Conservation (phyloP, 306 rosid species). For the Vicia sativa region DNA sequence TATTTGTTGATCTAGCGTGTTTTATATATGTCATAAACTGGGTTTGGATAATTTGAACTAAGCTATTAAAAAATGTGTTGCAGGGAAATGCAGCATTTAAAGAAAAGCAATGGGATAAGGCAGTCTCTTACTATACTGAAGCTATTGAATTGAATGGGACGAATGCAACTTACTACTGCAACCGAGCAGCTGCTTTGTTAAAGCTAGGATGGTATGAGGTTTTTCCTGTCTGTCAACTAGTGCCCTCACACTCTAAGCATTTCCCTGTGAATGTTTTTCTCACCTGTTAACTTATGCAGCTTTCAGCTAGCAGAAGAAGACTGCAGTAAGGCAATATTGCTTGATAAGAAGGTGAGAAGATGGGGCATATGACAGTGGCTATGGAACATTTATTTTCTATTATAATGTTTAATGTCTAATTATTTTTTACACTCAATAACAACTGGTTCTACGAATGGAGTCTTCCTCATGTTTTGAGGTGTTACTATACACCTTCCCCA, state of each 20-base stretch:
- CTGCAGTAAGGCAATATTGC: slow-evolving; percentile 70
- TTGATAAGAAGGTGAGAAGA: slow-evolving; percentile 77
- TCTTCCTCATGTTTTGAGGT: slow-evolving; percentile 3
- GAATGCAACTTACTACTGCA: slow-evolving; percentile 70
- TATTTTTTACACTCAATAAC: not conserved
- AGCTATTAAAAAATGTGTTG: slow-evolving; percentile 29
- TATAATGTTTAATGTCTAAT: slow-evolving; percentile 6
- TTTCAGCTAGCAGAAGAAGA: slow-evolving; percentile 92
- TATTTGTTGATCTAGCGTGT: not conserved
- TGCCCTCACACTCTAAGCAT: slow-evolving; percentile 19
- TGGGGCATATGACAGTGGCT: slow-evolving; percentile 23
- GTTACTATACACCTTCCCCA: not conserved
- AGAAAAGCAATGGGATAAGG: slow-evolving; percentile 74
- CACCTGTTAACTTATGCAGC: slow-evolving; percentile 51
- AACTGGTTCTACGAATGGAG: not conserved
- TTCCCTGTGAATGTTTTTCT: slow-evolving; percentile 29
- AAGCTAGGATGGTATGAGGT: slow-evolving; percentile 76
- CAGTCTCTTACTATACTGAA: slow-evolving; percentile 70
- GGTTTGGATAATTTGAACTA: slow-evolving; percentile 2
- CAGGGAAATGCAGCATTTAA: slow-evolving; percentile 94
- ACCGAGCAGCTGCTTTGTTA: slow-evolving; percentile 89
- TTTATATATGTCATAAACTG: slow-evolving; percentile 16
- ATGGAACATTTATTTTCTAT: slow-evolving; percentile 16
- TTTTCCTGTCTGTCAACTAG: slow-evolving; percentile 20
- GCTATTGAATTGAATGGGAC: slow-evolving; percentile 69